Conservation (phyloP, 345 rosid genomes). For the Syzygium jambos region DNA sequence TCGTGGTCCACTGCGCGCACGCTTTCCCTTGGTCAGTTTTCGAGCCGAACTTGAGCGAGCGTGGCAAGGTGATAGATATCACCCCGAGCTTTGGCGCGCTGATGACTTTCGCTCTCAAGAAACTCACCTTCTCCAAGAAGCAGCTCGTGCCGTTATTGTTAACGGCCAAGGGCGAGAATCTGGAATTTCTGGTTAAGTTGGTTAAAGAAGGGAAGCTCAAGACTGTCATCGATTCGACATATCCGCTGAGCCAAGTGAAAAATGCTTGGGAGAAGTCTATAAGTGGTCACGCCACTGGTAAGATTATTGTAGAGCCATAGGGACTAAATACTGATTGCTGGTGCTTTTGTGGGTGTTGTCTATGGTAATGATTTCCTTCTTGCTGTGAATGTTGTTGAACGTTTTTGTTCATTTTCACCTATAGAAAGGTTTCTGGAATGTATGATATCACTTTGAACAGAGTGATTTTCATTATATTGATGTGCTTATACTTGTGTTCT, state of each 20-base stretch:
- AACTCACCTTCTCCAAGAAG: constrained; percentile 59
- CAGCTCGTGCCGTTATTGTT: constrained; percentile 41
- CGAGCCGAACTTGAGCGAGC: constrained; percentile 49
- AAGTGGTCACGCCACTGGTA: constrained; percentile 72
- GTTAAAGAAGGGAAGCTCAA: constrained; percentile 59
- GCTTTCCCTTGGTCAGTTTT: constrained; percentile 60
- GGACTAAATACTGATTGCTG: neutral
- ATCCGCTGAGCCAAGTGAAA: constrained; percentile 53
- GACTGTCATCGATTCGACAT: constrained; percentile 51
- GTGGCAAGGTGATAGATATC: constrained; percentile 60
- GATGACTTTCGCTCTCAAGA: constrained; percentile 38
- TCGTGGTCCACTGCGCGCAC: constrained; percentile 57
- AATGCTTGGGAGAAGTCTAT: constrained; percentile 72
- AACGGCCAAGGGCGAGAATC: constrained; percentile 35
- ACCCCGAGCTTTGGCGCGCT: constrained; percentile 35
- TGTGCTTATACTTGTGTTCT: neutral
- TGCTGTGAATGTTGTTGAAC: neutral
- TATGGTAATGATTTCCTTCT: neutral
- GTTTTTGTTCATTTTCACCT: neutral
- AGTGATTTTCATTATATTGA: neutral
- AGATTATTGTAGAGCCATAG: constrained; percentile 56
- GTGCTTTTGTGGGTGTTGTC: neutral
- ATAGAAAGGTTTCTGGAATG: neutral
- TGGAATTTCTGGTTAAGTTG: constrained; percentile 37
- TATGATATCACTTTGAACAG: neutral